Percentiles rank a stretch among this genome's conserved stretches.
These are phyloP conservation scores for Passiflora organensis DNA, from an alignment of 345 rosid genomes.

Conservation along the genomic window DNA sequence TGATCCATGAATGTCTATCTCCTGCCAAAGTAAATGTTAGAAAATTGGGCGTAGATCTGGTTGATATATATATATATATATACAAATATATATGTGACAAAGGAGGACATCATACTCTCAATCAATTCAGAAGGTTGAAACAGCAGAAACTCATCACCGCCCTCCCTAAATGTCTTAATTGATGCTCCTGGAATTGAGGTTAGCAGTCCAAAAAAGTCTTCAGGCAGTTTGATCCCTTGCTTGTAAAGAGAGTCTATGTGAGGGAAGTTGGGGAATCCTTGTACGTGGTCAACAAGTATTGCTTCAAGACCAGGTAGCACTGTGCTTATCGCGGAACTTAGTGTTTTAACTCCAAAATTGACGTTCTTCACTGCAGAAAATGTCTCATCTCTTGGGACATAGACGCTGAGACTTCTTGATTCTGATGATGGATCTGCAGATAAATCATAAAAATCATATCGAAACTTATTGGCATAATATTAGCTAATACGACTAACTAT, in stretches of 20 bases:
- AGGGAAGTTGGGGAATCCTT: conserved; percentile 17
- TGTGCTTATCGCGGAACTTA: conserved; percentile 12
- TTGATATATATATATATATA: neutral
- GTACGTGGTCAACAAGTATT: conserved; percentile 1
- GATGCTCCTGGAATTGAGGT: neutral
- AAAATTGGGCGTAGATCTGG: too few relatives aligned
- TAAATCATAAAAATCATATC: too few relatives aligned
- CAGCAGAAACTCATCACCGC: neutral
- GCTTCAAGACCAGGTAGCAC: conserved; percentile 9
- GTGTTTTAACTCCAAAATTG: conserved; percentile 10
- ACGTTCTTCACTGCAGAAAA: conserved; percentile 20
- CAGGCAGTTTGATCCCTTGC: too few relatives aligned
- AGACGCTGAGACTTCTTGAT: conserved; percentile 15
- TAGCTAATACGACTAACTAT: too few relatives aligned
- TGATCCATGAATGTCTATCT: conserved; percentile 20
- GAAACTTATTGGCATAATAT: too few relatives aligned
- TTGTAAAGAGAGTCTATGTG: conserved; percentile 11
- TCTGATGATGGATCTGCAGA: conserved; percentile 31
- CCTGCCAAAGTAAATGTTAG: conserved; percentile 12
- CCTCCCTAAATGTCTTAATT: conserved; percentile 1
- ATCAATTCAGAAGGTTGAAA: conserved; percentile 15
- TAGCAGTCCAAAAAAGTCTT: neutral
- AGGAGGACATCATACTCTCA: conserved; percentile 5
- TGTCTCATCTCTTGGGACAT: conserved; percentile 34
- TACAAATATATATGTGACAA: too few relatives aligned